A percentile compares a stretch with the other conserved stretches of the same genome.
Evolutionary conservation across 352 stramenopile species (phyloP).

Genomic region (Globisporangium yorkense): DNA sequence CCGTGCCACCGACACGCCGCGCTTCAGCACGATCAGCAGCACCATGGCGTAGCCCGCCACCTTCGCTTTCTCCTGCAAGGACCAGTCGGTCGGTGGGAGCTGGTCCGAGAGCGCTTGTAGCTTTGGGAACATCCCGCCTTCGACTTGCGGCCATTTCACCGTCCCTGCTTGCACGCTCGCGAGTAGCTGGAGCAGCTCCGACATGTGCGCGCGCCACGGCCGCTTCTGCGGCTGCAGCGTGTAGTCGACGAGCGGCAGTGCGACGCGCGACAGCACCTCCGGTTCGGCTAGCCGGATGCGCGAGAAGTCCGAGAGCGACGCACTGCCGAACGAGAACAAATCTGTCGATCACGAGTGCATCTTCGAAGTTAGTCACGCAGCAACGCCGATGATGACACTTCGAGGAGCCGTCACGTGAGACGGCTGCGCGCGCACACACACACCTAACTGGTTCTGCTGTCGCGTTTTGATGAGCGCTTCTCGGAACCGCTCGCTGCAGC

Average conservation of each 20-base stretch:
- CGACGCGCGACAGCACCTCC: conserved; percentile 36
- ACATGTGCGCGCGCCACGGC: conserved; percentile 36
- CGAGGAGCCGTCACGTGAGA: neutral
- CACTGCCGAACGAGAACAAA: conserved; percentile 65
- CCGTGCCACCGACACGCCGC: conserved; percentile 35
- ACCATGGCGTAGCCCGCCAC: conserved; percentile 45
- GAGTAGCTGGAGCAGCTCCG: conserved; percentile 46
- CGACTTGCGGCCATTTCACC: conserved; percentile 48
- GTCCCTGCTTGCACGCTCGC: conserved; percentile 44
- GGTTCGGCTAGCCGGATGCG: conserved; percentile 43
- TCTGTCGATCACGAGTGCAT: conserved; percentile 20
- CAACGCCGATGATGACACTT: conserved; percentile 1
- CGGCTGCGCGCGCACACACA: conserved; percentile 3
- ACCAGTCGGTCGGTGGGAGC: conserved; percentile 30
- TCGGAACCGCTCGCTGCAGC: conserved; percentile 47
- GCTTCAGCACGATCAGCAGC: conserved; percentile 48
- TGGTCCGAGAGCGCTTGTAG: conserved; percentile 29
- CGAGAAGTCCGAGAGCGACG: conserved; percentile 65
- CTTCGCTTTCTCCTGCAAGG: conserved; percentile 35
- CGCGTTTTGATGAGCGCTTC: conserved; percentile 41
- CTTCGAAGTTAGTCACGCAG: neutral
- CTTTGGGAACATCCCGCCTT: conserved; percentile 41
- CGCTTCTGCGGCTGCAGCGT: conserved; percentile 44
- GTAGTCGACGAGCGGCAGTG: conserved; percentile 59
- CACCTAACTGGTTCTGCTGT: conserved; percentile 41